Conservation (phyloP, 2,329 filamentous ascomycete genomes). For the Grosmannia huntii region DNA sequence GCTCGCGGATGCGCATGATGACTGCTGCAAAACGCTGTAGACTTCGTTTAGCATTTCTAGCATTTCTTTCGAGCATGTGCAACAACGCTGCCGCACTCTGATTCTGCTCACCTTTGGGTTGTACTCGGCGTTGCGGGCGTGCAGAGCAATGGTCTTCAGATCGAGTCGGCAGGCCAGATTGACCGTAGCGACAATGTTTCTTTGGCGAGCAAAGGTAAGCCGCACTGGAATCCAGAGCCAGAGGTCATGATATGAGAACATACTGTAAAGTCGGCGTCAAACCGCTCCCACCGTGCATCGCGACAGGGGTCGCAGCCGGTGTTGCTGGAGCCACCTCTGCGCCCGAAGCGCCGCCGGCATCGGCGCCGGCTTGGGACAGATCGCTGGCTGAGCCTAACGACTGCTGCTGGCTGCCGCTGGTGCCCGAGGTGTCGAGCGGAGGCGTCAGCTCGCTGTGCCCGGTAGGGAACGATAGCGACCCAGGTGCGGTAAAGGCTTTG, state of each 20-base stretch:
- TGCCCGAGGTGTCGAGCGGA: slow-evolving; percentile 42
- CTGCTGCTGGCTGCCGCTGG: neutral
- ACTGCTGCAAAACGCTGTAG: slow-evolving; percentile 89
- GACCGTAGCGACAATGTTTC: slow-evolving; percentile 98
- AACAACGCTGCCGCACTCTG: slow-evolving; percentile 9
- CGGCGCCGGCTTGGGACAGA: neutral
- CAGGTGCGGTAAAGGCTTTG: slow-evolving; percentile 86
- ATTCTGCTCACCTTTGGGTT: slow-evolving; percentile 74
- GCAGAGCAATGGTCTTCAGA: slow-evolving; percentile 95
- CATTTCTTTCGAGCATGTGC: slow-evolving; percentile 4
- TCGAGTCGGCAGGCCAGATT: slow-evolving; percentile 96
- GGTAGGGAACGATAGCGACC: slow-evolving; percentile 84
- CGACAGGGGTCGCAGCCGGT: slow-evolving; percentile 82
- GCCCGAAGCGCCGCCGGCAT: neutral
- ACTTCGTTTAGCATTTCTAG: slow-evolving; percentile 9
- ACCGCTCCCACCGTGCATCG: slow-evolving; percentile 70
- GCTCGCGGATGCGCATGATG: slow-evolving; percentile 98
- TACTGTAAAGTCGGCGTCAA: slow-evolving; percentile 93
- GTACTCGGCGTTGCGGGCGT: slow-evolving; percentile 97
- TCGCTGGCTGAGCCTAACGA: neutral
- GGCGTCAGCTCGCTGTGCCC: slow-evolving; percentile 73
- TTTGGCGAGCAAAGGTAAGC: slow-evolving; percentile 27
- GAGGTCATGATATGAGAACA: slow-evolving; percentile 38
- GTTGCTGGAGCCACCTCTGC: slow-evolving; percentile 75
- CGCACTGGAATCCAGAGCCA: neutral